Evolutionary conservation across 2,329 filamentous ascomycete genomes (phyloP), one percentile per base, ranked within the genome.

Genomic region (Clonostachys byssicola): DNA sequence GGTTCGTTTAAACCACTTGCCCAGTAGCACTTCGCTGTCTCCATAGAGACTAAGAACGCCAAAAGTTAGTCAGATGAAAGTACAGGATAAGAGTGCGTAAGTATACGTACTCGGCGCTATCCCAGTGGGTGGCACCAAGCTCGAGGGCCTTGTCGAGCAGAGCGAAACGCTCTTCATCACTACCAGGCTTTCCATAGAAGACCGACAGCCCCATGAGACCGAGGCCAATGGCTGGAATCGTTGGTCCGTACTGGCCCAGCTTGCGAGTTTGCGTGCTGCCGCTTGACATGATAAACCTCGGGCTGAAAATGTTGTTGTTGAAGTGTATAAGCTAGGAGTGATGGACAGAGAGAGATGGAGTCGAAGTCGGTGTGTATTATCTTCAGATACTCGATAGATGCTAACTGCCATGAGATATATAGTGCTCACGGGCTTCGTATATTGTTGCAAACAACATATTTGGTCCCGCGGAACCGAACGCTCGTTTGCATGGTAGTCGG

Each of bases 221-320:
- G 17, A 77, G 71, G 7, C 77, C 78, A 1, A 78, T 52, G 8
- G 65, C 66, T 3, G 71, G 66, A 23, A 82, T 69, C 30, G 67
- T 51, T 1, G 74, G 76, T 23, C 77, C 77, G 54, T 75, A 65
- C 50, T 71, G 72, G 46, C 78, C 77, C 7, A 81, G 63, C 38
- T 68, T 33, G 39, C 30, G 23, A 23, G 23, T 23, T 23, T 23
- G 23, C 23, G 7, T 8, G 23, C 3, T 23, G 23, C 23, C 23
- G 23, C 23, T 23, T 23, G 23, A 23, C 23, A 23, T 23, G 23
- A 7, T 23, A 23, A 23, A 23, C 20, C 5, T 23, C 20, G 20
- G 20, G 4, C 7, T 23, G 23, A 23, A 8, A 23, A 23, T 8
- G 23, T 23, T 23, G 23, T 6, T 23, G 23, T 23, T 23, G 23